Evolutionary conservation across 768 basidiomycete genomes (phyloP).

Genomic region (Atractiella rhizophila): DNA sequence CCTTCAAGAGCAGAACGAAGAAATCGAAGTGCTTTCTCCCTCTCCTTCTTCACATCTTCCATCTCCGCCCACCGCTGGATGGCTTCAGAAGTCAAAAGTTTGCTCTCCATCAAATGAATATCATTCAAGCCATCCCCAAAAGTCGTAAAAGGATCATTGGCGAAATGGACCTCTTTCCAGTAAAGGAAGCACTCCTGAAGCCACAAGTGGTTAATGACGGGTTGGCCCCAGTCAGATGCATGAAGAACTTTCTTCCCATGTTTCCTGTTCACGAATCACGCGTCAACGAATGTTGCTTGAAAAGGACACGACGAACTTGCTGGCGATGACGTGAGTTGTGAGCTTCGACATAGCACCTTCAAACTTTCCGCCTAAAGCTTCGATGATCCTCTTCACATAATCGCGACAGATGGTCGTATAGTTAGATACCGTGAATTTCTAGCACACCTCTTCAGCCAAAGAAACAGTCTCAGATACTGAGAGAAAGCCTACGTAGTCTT

Average conservation of each 20-base stretch:
- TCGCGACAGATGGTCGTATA: conserved; percentile 68
- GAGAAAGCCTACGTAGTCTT: conserved; percentile 32
- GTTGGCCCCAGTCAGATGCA: conserved; percentile 54
- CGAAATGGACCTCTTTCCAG: conserved; percentile 25
- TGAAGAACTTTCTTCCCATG: conserved; percentile 39
- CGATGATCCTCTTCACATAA: conserved; percentile 61
- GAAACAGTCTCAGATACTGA: conserved; percentile 1
- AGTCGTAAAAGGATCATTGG: conserved; percentile 2
- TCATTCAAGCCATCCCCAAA: conserved; percentile 6
- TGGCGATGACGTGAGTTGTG: conserved; percentile 62
- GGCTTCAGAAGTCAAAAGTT: conserved; percentile 5
- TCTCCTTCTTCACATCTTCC: conserved; percentile 3
- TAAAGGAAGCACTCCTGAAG: conserved; percentile 65
- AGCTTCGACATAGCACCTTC: conserved; percentile 52
- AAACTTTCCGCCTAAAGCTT: conserved; percentile 47
- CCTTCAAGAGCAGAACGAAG: too few species aligned
- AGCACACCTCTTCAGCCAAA: neutral
- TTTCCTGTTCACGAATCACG: conserved; percentile 16
- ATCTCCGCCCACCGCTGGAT: conserved; percentile 15
- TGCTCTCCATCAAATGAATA: conserved; percentile 3
- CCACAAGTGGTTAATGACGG: conserved; percentile 72
- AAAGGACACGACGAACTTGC: conserved; percentile 33
- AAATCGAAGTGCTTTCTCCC: neutral
- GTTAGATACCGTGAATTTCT: conserved; percentile 50
- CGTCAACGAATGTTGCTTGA: neutral